These are phyloP conservation scores for Xylaria sp. DNA, from an alignment of 2,329 filamentous ascomycete genomes.

Conservation along the genomic window DNA sequence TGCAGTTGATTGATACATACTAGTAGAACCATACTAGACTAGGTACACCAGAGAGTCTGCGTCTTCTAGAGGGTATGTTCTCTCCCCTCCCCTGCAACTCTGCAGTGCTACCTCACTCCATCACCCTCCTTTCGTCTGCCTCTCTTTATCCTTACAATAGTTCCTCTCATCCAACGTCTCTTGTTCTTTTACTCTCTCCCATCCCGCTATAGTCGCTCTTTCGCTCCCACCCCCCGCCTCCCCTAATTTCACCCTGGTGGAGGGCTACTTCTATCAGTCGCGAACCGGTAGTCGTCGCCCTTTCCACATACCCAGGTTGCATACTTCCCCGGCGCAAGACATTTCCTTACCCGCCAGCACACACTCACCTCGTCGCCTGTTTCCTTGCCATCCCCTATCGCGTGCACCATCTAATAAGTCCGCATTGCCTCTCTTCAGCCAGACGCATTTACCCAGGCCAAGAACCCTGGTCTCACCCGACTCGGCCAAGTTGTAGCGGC, in stretches of 20 bases:
- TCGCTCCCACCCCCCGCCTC: constrained; percentile 40
- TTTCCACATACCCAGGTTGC: constrained; percentile 34
- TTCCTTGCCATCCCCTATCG: constrained; percentile 30
- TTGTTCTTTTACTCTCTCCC: constrained; percentile 41
- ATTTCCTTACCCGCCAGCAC: constrained; percentile 41
- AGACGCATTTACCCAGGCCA: neutral
- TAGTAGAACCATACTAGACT: constrained; percentile 10
- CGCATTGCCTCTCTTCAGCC: constrained; percentile 12
- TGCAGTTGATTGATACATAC: constrained; percentile 35
- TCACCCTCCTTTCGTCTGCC: constrained; percentile 41
- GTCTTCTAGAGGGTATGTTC: constrained; percentile 29
- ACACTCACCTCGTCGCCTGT: constrained; percentile 12
- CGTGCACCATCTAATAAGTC: constrained; percentile 30
- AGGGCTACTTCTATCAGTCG: constrained; percentile 45
- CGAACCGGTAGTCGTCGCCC: constrained; percentile 43
- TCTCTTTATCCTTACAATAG: constrained; percentile 40
- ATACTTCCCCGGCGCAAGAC: constrained; percentile 36
- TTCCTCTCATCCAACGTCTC: constrained; percentile 35
- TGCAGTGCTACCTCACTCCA: constrained; percentile 46
- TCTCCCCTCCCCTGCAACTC: constrained; percentile 39
- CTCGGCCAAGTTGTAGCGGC: constrained; percentile 5
- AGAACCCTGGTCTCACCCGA: constrained; percentile 3
- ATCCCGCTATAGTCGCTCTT: constrained; percentile 45
- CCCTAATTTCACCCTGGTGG: constrained; percentile 41
- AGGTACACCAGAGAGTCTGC: constrained; percentile 17